A percentile compares a stretch with the other conserved stretches of the same genome.
phyloP scores from a whole-genome alignment of 129 eudicot species.

The Escallonia herrerae region DNA sequence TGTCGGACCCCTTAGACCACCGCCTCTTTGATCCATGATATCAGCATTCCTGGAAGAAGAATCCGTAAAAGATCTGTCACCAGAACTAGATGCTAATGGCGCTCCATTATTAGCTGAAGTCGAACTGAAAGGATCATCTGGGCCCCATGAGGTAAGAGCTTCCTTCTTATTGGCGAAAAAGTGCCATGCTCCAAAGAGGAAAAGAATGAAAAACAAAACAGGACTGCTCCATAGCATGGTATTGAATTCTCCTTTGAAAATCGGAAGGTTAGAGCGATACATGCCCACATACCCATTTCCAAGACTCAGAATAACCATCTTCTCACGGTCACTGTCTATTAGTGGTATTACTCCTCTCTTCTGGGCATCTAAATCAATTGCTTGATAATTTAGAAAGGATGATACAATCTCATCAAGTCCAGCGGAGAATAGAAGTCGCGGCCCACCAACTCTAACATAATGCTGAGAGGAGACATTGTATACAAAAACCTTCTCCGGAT shows the following conservation, averaged over 20 bases:
- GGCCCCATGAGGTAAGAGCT: constrained; percentile 90
- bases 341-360: constrained; percentile 43
- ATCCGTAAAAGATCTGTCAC: constrained; percentile 59
- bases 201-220: constrained; percentile 67
- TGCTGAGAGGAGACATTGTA: constrained; percentile 85
- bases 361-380: constrained; percentile 21
- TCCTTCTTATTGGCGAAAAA: constrained; percentile 94
- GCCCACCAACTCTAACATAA: constrained; percentile 63
- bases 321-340: constrained; percentile 73
- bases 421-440: constrained; percentile 69
- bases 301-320: constrained; percentile 62
- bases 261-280: constrained; percentile 82
- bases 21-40: constrained; percentile 54
- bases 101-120: constrained; percentile 39
- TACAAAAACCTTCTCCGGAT: constrained; percentile 59
- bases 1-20: constrained; percentile 55
- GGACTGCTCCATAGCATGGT: constrained; percentile 87
- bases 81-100: constrained; percentile 42
- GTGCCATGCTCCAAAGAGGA: constrained; percentile 88
- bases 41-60: constrained; percentile 51
- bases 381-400: constrained; percentile 54
- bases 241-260: constrained; percentile 57
- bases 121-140: constrained; percentile 75
- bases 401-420: constrained; percentile 71
- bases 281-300: constrained; percentile 83